phyloP scores from a whole-genome alignment of 257 asterid genomes.

The Striga asiatica region DNA sequence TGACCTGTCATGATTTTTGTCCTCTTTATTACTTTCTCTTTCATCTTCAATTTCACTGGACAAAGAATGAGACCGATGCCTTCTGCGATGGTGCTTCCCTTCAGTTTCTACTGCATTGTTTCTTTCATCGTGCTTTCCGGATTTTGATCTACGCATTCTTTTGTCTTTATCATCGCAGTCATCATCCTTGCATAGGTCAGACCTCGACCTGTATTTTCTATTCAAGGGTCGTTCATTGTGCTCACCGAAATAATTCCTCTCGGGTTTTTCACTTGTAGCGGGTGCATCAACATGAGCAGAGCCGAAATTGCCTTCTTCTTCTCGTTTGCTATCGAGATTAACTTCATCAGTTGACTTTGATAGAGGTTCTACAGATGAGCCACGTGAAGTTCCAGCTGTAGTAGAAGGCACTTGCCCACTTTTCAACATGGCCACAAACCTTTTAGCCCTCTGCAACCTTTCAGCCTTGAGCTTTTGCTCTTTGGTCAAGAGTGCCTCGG shows the following conservation, averaged over 20 bases:
- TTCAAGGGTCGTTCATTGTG: conserved; percentile 19
- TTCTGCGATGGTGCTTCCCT: conserved; percentile 17
- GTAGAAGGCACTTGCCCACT: conserved; percentile 40
- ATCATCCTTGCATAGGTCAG: conserved; percentile 19
- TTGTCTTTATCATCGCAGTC: conserved; percentile 18
- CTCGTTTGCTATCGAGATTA: conserved; percentile 18
- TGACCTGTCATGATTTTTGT: conserved; percentile 18
- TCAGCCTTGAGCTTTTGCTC: conserved; percentile 86
- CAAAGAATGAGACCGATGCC: conserved; percentile 27
- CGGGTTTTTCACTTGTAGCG: conserved; percentile 15
- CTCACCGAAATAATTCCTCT: conserved; percentile 20
- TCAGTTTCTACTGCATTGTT: conserved; percentile 21
- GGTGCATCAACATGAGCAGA: conserved; percentile 23
- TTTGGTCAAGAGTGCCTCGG: conserved; percentile 39
- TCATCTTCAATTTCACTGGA: conserved; percentile 21
- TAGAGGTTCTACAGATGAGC: conserved; percentile 52
- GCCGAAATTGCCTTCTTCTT: conserved; percentile 35
- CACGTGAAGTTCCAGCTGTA: conserved; percentile 39
- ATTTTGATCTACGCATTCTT: conserved; percentile 40
- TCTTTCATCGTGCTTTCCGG: conserved; percentile 28
- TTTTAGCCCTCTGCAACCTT: conserved; percentile 79
- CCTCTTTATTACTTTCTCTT: conserved; percentile 27
- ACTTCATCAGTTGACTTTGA: conserved; percentile 13
- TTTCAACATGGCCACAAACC: conserved; percentile 79
- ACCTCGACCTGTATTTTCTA: conserved; percentile 36